Conservation (phyloP, 2,329 filamentous ascomycete genomes). For the Grosmannia clavigera region DNA sequence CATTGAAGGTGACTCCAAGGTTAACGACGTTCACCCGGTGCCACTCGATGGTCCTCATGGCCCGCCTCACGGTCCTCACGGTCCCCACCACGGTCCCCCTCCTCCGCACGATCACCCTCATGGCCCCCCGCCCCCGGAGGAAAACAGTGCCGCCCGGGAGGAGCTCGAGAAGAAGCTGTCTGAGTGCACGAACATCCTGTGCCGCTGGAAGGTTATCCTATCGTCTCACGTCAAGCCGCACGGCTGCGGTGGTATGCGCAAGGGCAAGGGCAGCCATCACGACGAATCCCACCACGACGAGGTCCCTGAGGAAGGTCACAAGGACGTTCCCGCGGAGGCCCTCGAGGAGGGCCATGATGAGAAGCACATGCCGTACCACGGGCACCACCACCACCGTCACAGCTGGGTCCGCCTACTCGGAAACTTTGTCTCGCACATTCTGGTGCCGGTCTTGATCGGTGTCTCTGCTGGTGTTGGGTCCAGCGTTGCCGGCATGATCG, state of each 20-base stretch:
- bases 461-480: slow-evolving; percentile 55
- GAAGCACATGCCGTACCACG: slow-evolving; percentile 10
- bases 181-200: slow-evolving; percentile 33
- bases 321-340: slow-evolving; percentile 11
- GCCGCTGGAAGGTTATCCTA: slow-evolving; percentile 41
- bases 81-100: background rate
- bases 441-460: slow-evolving; percentile 57
- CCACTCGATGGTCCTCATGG: slow-evolving; percentile 4
- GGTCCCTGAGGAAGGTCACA: slow-evolving; percentile 2
- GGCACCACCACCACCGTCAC: slow-evolving; percentile 16
- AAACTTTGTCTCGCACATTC: slow-evolving; percentile 47
- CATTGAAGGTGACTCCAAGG: slow-evolving; percentile 16
- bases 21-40: background rate
- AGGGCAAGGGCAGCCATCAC: slow-evolving; percentile 3
- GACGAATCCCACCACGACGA: slow-evolving; percentile 12
- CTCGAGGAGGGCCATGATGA: slow-evolving; percentile 7
- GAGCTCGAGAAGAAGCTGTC: slow-evolving; percentile 16
- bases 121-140: background rate
- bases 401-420: slow-evolving; percentile 36
- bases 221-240: slow-evolving; percentile 27
- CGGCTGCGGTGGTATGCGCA: slow-evolving; percentile 24
- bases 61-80: background rate
- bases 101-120: background rate
- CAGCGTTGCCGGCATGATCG: slow-evolving; percentile 53
- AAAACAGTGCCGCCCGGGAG: background rate